A percentile compares a stretch with the other conserved stretches of the same genome.
Conservation (phyloP, 2,329 filamentous ascomycete species). For the Cercospora zeae-maydis region DNA sequence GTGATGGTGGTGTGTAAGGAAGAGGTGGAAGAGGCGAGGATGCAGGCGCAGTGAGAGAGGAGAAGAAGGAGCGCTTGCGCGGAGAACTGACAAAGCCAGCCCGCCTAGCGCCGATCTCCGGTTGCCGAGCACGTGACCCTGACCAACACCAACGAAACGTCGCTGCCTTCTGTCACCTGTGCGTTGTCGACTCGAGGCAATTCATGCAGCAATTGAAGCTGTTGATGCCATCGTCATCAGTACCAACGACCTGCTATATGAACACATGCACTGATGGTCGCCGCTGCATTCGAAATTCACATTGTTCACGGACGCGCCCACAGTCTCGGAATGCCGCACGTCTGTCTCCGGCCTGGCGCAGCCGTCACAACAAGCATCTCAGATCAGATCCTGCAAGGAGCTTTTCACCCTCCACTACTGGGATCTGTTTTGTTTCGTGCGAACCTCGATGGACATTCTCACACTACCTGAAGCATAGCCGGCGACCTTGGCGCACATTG, state of each 20-base stretch:
- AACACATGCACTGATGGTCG: background rate
- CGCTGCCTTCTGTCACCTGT: too few relatives aligned
- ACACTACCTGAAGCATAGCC: background rate
- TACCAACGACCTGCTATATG: background rate
- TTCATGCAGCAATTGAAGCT: too few relatives aligned
- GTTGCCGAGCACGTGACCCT: background rate
- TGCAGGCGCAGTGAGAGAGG: slow-evolving; percentile 6
- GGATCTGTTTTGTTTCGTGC: background rate
- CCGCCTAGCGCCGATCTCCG: background rate
- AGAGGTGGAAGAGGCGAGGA: slow-evolving; percentile 1
- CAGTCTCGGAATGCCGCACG: background rate
- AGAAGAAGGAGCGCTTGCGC: background rate
- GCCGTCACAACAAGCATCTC: background rate
- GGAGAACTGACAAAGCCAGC: slow-evolving; percentile 7
- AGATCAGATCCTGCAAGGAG: background rate
- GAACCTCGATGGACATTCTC: background rate
- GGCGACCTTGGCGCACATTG: background rate
- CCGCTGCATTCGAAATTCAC: background rate
- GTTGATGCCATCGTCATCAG: background rate
- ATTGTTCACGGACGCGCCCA: background rate
- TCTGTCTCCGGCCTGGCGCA: background rate
- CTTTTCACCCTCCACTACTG: background rate
- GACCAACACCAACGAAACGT: background rate
- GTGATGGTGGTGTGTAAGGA: background rate
- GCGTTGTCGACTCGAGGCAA: too few relatives aligned